These are phyloP conservation scores for Cercospora sesami DNA, from an alignment of 2,329 filamentous ascomycete genomes.

Conservation along the genomic window DNA sequence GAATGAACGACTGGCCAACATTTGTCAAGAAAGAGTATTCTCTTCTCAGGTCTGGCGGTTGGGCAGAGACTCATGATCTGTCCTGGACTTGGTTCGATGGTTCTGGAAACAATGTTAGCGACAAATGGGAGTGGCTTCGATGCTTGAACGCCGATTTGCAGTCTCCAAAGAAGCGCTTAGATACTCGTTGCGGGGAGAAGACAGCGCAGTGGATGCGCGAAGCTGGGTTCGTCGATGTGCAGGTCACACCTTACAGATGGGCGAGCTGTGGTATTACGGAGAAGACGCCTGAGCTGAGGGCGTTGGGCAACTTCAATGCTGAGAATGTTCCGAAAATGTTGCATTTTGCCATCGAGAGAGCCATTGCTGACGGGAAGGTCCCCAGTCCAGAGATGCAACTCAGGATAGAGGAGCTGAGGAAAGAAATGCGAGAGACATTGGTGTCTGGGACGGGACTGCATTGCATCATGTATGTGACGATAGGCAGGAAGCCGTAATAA, in stretches of 20 bases:
- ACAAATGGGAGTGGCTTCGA: slow-evolving; percentile 16
- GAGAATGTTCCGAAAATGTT: slow-evolving; percentile 18
- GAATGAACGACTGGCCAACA: slow-evolving; percentile 28
- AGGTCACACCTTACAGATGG: slow-evolving; percentile 5
- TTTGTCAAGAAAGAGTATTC: slow-evolving; percentile 21
- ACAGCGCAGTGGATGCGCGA: slow-evolving; percentile 2
- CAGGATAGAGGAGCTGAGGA: slow-evolving; percentile 14
- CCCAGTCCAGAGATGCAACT: neutral
- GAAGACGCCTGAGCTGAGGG: slow-evolving; percentile 14
- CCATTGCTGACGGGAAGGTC: neutral
- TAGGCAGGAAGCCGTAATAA: slow-evolving; percentile 19
- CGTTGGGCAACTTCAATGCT: slow-evolving; percentile 16
- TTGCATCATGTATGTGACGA: slow-evolving; percentile 18
- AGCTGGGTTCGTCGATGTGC: slow-evolving; percentile 15
- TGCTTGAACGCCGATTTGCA: neutral
- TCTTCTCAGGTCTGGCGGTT: slow-evolving; percentile 28
- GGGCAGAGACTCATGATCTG: slow-evolving; percentile 29
- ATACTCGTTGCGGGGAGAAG: neutral
- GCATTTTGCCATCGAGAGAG: slow-evolving; percentile 19
- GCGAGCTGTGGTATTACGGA: slow-evolving; percentile 17
- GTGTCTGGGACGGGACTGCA: slow-evolving; percentile 5
- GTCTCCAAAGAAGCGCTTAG: neutral
- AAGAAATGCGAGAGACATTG: slow-evolving; percentile 18
- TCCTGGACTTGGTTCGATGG: slow-evolving; percentile 15
- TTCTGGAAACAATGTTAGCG: slow-evolving; percentile 10